A percentile compares a stretch with the other conserved stretches of the same genome.
Conservation (phyloP, 192 early-diverging fungal genomes). For the Coemansia sp. region DNA sequence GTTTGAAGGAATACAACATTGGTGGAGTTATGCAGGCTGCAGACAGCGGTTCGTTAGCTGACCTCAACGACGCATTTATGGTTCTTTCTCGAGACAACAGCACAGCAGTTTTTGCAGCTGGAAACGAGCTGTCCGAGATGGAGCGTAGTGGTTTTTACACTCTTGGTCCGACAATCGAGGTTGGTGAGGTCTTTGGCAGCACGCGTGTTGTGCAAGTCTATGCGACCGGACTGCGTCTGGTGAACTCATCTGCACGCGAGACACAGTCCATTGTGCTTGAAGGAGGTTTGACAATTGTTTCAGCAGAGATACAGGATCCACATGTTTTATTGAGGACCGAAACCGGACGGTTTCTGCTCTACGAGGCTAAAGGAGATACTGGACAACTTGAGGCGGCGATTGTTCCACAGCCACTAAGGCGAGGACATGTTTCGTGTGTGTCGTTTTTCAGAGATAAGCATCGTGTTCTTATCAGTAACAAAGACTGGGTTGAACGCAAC, state of each 20-base stretch:
- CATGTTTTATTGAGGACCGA: slow-evolving; percentile 74
- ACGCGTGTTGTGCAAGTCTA: slow-evolving; percentile 83
- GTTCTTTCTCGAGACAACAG: slow-evolving; percentile 36
- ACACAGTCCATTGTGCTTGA: slow-evolving; percentile 27
- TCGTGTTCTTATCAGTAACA: slow-evolving; percentile 28
- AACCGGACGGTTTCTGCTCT: slow-evolving; percentile 61
- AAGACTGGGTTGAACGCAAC: slow-evolving; percentile 40
- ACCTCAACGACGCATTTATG: slow-evolving; percentile 41
- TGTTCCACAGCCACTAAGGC: slow-evolving; percentile 12
- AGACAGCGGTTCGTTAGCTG: slow-evolving; percentile 29
- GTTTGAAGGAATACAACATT: slow-evolving; percentile 44
- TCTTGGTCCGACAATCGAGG: slow-evolving; percentile 73
- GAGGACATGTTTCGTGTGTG: slow-evolving; percentile 10
- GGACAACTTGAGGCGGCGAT: slow-evolving; percentile 19
- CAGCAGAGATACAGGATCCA: slow-evolving; percentile 76
- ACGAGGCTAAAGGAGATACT: slow-evolving; percentile 60
- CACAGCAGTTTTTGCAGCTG: slow-evolving; percentile 68
- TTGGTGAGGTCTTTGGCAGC: slow-evolving; percentile 68
- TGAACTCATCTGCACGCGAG: slow-evolving; percentile 59
- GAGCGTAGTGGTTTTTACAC: slow-evolving; percentile 70
- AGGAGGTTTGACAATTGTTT: slow-evolving; percentile 57
- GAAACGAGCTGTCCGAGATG: slow-evolving; percentile 81
- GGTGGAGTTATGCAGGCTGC: slow-evolving; percentile 47
- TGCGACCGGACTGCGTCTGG: slow-evolving; percentile 66
- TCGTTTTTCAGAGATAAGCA: slow-evolving; percentile 46